These are phyloP conservation scores for Fusarium sp. DNA, from an alignment of 2,329 filamentous ascomycete genomes.

Conservation along the genomic window DNA sequence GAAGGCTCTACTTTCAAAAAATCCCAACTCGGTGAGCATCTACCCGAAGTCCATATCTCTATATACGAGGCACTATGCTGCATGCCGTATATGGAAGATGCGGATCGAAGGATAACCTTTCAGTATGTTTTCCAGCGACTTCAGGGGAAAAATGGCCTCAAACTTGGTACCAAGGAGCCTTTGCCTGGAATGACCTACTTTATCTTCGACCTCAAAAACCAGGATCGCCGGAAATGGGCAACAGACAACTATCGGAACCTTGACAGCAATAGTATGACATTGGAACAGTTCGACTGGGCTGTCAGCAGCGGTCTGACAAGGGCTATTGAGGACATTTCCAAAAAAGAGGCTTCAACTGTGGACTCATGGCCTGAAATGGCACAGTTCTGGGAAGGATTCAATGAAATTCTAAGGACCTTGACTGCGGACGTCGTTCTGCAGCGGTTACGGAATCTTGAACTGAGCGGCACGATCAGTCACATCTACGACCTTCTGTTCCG, in stretches of 20 bases:
- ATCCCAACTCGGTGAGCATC: constrained; percentile 56
- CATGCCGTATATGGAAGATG: constrained; percentile 74
- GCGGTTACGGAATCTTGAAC: constrained; percentile 80
- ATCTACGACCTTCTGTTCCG: constrained; percentile 70
- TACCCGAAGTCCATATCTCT: constrained; percentile 74
- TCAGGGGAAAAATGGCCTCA: constrained; percentile 76
- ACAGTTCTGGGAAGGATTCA: constrained; percentile 82
- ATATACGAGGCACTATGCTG: constrained; percentile 91
- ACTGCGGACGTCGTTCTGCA: constrained; percentile 79
- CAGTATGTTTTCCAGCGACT: constrained; percentile 85
- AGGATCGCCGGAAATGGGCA: constrained; percentile 60
- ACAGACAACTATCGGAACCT: constrained; percentile 57
- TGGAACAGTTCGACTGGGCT: constrained; percentile 86
- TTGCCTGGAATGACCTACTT: constrained; percentile 87
- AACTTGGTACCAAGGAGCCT: constrained; percentile 74
- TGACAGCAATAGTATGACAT: constrained; percentile 67
- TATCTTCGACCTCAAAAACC: constrained; percentile 71
- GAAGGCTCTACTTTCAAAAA: constrained; percentile 58
- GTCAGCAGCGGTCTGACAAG: constrained; percentile 77
- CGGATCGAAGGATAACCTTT: constrained; percentile 68
- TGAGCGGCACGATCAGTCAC: constrained; percentile 67
- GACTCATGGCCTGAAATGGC: constrained; percentile 61
- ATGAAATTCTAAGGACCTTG: constrained; percentile 77
- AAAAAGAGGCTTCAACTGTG: constrained; percentile 53
- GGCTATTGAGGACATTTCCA: constrained; percentile 70